A percentile compares a stretch with the other conserved stretches of the same genome.
Conservation (phyloP, 1,284 basidiomycete species). For the Phylloboletellus chloephorus region DNA sequence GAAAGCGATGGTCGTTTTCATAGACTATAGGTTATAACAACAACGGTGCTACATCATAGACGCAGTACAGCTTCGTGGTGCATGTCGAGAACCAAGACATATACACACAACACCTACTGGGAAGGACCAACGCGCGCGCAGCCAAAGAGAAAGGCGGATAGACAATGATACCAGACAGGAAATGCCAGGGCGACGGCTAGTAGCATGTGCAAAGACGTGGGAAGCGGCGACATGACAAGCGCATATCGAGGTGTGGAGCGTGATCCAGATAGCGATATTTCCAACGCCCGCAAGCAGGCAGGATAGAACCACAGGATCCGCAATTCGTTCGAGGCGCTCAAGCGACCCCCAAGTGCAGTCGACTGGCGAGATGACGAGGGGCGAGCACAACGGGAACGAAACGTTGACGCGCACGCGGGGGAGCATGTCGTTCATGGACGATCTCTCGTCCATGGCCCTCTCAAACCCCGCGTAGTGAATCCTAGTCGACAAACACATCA, state of each 20-base stretch:
- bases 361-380: constrained; percentile 28
- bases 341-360: constrained; percentile 22
- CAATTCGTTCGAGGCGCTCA: constrained; percentile 21
- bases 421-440: constrained; percentile 9
- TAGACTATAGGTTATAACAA: constrained; percentile 28
- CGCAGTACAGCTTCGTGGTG: constrained; percentile 29
- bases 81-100: constrained; percentile 27
- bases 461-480: constrained; percentile 8
- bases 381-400: constrained; percentile 20
- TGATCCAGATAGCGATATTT: constrained; percentile 11
- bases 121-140: constrained; percentile 25
- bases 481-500: constrained; percentile 12
- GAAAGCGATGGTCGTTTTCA: constrained; percentile 25
- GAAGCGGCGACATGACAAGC: constrained; percentile 5
- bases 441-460: constrained; percentile 16
- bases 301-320: constrained; percentile 8
- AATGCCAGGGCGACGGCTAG: constrained; percentile 18
- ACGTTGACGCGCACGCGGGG: constrained; percentile 3
- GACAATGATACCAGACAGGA: constrained; percentile 20
- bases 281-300: constrained; percentile 26
- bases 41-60: constrained; percentile 29
- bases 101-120: constrained; percentile 34
- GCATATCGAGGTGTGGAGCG: constrained; percentile 5
- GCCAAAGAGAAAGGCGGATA: constrained; percentile 26
- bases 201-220: constrained; percentile 13